Evolutionary conservation across 2,329 filamentous ascomycete species (phyloP).

Genomic region (Aspergillus sp.): DNA sequence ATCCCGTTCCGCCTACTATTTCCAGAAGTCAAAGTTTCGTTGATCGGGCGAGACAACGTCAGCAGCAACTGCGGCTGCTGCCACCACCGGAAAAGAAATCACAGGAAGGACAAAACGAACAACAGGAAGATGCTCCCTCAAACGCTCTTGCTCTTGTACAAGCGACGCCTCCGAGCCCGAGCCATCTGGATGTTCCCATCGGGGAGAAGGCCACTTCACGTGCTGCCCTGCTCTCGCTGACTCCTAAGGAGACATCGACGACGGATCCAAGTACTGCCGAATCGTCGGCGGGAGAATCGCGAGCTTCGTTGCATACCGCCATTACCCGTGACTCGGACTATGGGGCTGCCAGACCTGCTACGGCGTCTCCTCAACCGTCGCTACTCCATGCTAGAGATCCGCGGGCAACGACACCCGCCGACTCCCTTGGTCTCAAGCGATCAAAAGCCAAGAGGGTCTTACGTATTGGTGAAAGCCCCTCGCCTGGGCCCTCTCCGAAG

Average conservation of each 20-base stretch:
- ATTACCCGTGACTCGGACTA: conserved; percentile 29
- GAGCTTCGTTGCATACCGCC: conserved; percentile 22
- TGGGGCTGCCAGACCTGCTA: conserved; percentile 5
- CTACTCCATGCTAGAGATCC: conserved; percentile 26
- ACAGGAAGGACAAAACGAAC: conserved; percentile 16
- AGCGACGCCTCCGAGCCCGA: conserved; percentile 41
- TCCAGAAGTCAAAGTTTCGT: conserved; percentile 48
- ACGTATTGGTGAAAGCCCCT: conserved; percentile 28
- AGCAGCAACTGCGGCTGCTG: conserved; percentile 15
- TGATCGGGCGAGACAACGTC: conserved; percentile 32
- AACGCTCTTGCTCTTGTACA: conserved; percentile 9
- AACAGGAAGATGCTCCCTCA: conserved; percentile 14
- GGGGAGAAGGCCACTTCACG: conserved; percentile 48
- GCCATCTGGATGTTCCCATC: conserved; percentile 53
- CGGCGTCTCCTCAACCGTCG: conserved; percentile 17
- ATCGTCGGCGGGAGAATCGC: conserved; percentile 18
- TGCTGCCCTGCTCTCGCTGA: conserved; percentile 33
- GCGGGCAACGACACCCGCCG: conserved; percentile 13
- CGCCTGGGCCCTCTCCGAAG: conserved; percentile 19
- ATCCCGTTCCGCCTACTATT: conserved; percentile 54
- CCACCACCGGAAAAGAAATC: no score
- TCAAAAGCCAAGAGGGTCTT: conserved; percentile 35
- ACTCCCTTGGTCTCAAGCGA: conserved; percentile 30
- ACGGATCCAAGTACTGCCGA: conserved; percentile 27
- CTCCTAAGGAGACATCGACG: conserved; percentile 20